Percentiles rank a stretch among this genome's conserved stretches.
phyloP scores from a whole-genome alignment of 768 basidiomycete species.

The Ramaria rubella region DNA sequence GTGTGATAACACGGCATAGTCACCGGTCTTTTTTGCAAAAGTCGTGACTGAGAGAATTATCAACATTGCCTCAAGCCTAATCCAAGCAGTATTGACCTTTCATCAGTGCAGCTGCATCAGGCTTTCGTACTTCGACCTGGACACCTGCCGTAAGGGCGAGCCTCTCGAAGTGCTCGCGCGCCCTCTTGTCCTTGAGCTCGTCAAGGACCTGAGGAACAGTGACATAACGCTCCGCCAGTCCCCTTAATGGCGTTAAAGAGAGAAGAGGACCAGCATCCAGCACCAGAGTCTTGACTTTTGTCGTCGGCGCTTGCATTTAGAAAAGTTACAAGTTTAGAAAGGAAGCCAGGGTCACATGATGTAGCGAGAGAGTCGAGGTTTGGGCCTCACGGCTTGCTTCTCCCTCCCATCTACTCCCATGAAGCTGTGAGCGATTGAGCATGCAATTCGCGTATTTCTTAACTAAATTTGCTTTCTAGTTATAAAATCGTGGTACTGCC shows the following conservation, averaged over 20 bases:
- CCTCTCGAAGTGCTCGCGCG: constrained; percentile 78
- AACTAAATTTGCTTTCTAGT: constrained; percentile 31
- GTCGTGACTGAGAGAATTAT: constrained; percentile 58
- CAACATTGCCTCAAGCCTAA: not conserved
- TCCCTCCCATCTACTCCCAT: not conserved
- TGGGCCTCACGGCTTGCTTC: no score
- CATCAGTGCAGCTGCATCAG: constrained; percentile 59
- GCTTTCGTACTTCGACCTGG: constrained; percentile 60
- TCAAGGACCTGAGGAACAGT: constrained; percentile 87
- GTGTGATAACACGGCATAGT: constrained; percentile 86
- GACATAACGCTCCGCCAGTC: constrained; percentile 76
- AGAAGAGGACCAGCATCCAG: constrained; percentile 93
- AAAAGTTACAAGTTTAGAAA: no score
- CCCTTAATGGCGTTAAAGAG: constrained; percentile 82
- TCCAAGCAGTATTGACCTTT: constrained; percentile 46
- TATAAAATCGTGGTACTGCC: constrained; percentile 85
- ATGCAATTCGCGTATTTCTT: not conserved
- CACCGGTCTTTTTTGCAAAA: constrained; percentile 93
- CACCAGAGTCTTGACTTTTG: constrained; percentile 56
- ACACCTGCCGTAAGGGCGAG: constrained; percentile 73
- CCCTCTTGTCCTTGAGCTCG: constrained; percentile 84
- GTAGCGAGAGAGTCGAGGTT: constrained; percentile 7
- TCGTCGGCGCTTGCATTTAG: constrained; percentile 1
- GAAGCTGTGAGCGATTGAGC: not conserved
- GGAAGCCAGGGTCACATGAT: not conserved